These are phyloP conservation scores for Phalaenopsis equestris DNA, from an alignment of 106 monocot species.

Conservation along the genomic window DNA sequence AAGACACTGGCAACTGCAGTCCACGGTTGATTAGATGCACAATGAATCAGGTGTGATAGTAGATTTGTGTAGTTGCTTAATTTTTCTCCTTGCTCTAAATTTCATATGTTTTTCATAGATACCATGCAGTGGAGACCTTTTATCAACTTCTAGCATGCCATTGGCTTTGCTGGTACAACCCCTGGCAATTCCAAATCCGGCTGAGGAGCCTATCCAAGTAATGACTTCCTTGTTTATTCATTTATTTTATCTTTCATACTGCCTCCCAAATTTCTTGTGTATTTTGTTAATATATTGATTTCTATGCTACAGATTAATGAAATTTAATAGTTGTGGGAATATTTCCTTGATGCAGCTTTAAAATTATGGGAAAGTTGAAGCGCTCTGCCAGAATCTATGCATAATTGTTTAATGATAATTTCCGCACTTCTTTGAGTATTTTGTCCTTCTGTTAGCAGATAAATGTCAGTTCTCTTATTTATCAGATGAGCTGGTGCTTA, in stretches of 20 bases:
- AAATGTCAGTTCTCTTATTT: neutral
- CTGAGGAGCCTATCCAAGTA: constrained; percentile 95
- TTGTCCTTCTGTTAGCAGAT: neutral
- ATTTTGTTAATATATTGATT: neutral
- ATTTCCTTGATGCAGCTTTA: neutral
- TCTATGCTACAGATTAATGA: neutral
- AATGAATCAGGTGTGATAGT: constrained; percentile 63
- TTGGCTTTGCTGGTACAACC: constrained; percentile 94
- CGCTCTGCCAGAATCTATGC: neutral
- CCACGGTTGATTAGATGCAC: constrained; percentile 95
- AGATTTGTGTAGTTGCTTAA: neutral
- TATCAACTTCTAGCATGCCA: constrained; percentile 83
- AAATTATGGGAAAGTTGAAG: neutral
- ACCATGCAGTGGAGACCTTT: constrained; percentile 83
- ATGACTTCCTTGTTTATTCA: neutral
- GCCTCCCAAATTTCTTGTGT: neutral
- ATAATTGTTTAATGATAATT: neutral
- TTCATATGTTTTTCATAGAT: constrained; percentile 33
- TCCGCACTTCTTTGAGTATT: neutral
- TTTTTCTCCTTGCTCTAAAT: neutral
- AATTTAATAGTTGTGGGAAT: neutral
- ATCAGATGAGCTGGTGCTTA: too few species aligned
- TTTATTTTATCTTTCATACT: neutral
- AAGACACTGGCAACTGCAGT: constrained; percentile 92
- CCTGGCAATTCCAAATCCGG: constrained; percentile 77